phyloP scores from a whole-genome alignment of 805 yeast genomes.

The Cyberlindnera bimundalis region DNA sequence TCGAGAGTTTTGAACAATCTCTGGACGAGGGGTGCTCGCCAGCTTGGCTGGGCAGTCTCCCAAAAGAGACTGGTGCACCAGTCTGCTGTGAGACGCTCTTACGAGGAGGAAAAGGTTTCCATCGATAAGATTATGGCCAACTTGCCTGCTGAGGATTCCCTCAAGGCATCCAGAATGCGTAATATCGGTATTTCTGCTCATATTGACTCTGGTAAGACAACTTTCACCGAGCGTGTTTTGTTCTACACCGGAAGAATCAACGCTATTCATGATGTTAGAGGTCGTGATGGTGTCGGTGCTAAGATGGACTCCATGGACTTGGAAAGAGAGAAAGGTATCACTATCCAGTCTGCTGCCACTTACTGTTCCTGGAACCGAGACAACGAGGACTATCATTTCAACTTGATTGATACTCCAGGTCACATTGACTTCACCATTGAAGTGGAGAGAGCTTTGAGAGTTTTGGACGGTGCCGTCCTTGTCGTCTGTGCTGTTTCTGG shows the following conservation, averaged over 20 bases:
- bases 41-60: slow-evolving; percentile 6
- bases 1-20: slow-evolving; percentile 18
- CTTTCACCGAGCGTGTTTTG: slow-evolving; percentile 95
- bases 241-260: slow-evolving; percentile 96
- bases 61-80: slow-evolving; percentile 33
- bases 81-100: slow-evolving; percentile 35
- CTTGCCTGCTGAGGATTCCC: slow-evolving; percentile 49
- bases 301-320: slow-evolving; percentile 99
- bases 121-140: slow-evolving; percentile 53
- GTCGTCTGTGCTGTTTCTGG: slow-evolving; percentile 99
- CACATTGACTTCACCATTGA: slow-evolving; percentile 98
- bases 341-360: slow-evolving; percentile 98
- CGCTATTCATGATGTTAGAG: slow-evolving; percentile 95
- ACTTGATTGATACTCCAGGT: slow-evolving; percentile 97
- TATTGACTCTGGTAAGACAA: slow-evolving; percentile 96
- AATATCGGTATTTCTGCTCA: slow-evolving; percentile 98
- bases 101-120: slow-evolving; percentile 71
- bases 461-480: slow-evolving; percentile 95
- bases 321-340: slow-evolving; percentile 97
- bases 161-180: slow-evolving; percentile 60
- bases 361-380: slow-evolving; percentile 94
- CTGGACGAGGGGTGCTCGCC: slow-evolving; percentile 15
- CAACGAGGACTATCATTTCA: slow-evolving; percentile 70
- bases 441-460: slow-evolving; percentile 98
- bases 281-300: slow-evolving; percentile 97